These are phyloP conservation scores for Solanum stenotomum DNA, from an alignment of 257 asterid species.

Conservation along the genomic window DNA sequence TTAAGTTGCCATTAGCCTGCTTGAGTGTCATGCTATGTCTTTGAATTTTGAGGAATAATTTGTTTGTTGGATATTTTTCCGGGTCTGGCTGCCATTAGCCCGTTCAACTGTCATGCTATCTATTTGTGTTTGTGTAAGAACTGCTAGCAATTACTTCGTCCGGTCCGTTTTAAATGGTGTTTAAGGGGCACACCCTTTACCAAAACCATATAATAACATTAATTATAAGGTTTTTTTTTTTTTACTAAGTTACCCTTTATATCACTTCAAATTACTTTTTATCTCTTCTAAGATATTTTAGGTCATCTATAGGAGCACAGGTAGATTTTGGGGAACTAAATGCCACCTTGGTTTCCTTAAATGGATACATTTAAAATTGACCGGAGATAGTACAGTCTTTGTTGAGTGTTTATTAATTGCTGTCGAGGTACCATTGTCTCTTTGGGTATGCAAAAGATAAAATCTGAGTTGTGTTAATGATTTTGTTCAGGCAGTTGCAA, in stretches of 20 bases:
- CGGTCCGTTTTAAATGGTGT: neutral
- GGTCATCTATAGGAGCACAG: neutral
- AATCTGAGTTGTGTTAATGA: neutral
- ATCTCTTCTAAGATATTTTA: neutral
- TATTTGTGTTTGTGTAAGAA: neutral
- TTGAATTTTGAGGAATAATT: neutral
- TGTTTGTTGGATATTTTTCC: neutral
- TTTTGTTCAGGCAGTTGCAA: conserved; percentile 77
- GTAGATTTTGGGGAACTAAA: neutral
- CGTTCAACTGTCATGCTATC: neutral
- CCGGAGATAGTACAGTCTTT: neutral
- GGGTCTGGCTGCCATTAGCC: neutral
- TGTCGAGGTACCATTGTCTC: neutral
- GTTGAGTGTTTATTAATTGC: neutral
- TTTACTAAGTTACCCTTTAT: neutral
- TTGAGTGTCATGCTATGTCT: neutral
- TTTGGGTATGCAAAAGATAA: neutral
- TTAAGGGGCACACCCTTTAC: neutral
- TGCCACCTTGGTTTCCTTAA: neutral
- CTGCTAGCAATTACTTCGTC: neutral
- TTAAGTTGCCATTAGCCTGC: neutral
- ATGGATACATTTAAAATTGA: neutral
- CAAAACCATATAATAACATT: neutral
- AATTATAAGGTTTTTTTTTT: neutral
- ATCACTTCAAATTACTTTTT: neutral